Base-by-base conservation (phyloP, 805 yeast genomes). In the Ogataea salicorniae region DNA sequence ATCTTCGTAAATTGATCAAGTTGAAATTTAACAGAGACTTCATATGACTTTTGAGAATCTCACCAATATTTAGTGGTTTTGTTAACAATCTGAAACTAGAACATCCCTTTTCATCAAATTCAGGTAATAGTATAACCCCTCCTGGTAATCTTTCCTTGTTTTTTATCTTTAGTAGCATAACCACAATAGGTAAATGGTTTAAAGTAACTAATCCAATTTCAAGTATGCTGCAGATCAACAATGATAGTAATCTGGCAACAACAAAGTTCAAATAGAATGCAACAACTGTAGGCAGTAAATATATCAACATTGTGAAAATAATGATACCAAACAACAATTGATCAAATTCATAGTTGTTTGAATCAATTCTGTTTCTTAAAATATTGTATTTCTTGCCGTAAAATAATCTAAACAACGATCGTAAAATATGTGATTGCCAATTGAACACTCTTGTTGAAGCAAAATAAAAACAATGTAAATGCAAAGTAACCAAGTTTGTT, bases 301-400 rank as follows among this genome's bases (percentile, higher is more conserved):
- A 87, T 0, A 85, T 67, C 45, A 87, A 69, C 15, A 91, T 80
- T 42, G 92, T 88, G 66, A 94, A 94, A 16, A 92, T 66, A 47
- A 94, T 74, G 2, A 97, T 94, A 0, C 99, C 99, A 61, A 92
- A 68, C 42, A 95, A 69, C 47, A 92, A 72, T 59, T 91, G 96
- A 62, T 91, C 97, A 22, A 92, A 70, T 50, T 87, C 92, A 63
- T 87, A 92, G 61, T 84, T 80, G 52, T 90, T 81, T 23, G 83
- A 80, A 63, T 94, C 99, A 33, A 90, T 81, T 71, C 99, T 81
- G 46, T 87, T 75, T 55, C 98, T 77, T 58, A 94, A 69, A 4
- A 84, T 81, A 60, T 94, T 94, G 55, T 81, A 84, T 64, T 91
- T 90, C 64, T 85, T 86, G 1, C 99, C 99, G 47, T 92, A 76